These are phyloP conservation scores for Scleromitrula shiraiana DNA, from an alignment of 2,329 filamentous ascomycete genomes.

Conservation along the genomic window DNA sequence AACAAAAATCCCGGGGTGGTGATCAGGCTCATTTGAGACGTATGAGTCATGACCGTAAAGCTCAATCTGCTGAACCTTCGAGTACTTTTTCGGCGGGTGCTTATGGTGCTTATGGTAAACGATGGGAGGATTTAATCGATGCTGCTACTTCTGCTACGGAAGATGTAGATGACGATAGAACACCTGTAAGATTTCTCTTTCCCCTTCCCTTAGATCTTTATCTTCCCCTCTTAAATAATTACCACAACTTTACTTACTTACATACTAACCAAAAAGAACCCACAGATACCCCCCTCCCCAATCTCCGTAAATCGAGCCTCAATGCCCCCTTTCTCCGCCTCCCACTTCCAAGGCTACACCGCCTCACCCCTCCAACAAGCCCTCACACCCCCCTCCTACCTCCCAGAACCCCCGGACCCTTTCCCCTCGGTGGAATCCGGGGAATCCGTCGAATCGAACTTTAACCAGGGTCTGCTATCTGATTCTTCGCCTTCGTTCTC, in stretches of 20 bases:
- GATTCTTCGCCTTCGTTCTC: constrained; percentile 68
- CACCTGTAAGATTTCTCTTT: constrained; percentile 55
- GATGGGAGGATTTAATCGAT: constrained; percentile 95
- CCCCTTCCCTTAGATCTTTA: not conserved
- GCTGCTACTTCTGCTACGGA: constrained; percentile 89
- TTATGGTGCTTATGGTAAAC: constrained; percentile 55
- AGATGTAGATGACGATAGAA: constrained; percentile 83
- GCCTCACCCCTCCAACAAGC: constrained; percentile 87
- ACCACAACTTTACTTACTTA: no score
- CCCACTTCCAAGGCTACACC: constrained; percentile 66
- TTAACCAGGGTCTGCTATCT: constrained; percentile 52
- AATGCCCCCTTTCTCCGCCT: constrained; percentile 48
- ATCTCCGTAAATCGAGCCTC: constrained; percentile 56
- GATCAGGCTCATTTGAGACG: constrained; percentile 61
- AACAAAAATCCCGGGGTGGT: constrained; percentile 62
- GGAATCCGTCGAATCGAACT: constrained; percentile 64
- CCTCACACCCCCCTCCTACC: constrained; percentile 70
- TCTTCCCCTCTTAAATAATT: constrained; percentile 23
- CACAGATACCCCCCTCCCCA: constrained; percentile 56
- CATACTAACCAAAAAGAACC: constrained; percentile 15
- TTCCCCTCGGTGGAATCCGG: constrained; percentile 85
- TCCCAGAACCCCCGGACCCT: constrained; percentile 61
- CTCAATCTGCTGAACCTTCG: constrained; percentile 76
- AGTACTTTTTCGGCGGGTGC: constrained; percentile 40
- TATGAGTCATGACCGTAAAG: constrained; percentile 67